Base-by-base conservation (phyloP, 129 eudicot genomes). In the Pseudognaphalium luteoalbum region DNA sequence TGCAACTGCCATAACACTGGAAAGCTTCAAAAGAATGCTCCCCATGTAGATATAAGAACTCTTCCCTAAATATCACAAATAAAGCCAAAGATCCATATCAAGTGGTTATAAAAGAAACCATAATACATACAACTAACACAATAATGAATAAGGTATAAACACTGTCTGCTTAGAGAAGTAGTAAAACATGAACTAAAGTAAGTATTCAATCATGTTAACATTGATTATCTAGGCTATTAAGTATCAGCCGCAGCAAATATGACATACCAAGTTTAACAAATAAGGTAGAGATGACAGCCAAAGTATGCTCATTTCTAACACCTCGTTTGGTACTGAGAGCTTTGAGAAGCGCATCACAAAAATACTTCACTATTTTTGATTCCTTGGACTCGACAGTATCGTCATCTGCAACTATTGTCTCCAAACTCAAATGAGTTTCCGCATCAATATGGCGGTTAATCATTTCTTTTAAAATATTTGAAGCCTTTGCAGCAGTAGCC, bases 231-330 rank as follows among this genome's bases (percentile, higher is more conserved):
- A 47, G 5, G 54, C n/a, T 8, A 47, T 14, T 47, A 47, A 47
- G 54, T 47, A 5, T 12, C 54, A 47, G n/a, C 16, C 1, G 37
- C 56, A 50, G 35, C 22, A 28, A 47, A 72, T n/a, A 32, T 39
- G 12, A 19, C 92, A 69, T 83, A 91, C 98, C 97, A 80, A 94
- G 97, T 86, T 89, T 88, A 63, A 81, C 78, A 81, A 91, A 94
- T 78, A 91, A 80, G 72, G 60, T 82, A 60, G 96, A 86, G 42
- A 91, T 75, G 73, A 87, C 88, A 5, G 86, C 81, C 80, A 91
- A 77, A 32, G 81, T 76, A 81, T 87, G 88, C 78, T 87, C 89
- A 84, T 86, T 91, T 25, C 92, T 90, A 80, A 79, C 68, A 39
- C 78, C 87, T 64, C 60, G 71, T 29, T 68, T 65, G 65, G 71